Percentiles rank a stretch among this genome's conserved stretches.
Conservation (phyloP, 176 grass and related monocot species). For the Puccinellia tenuiflora region DNA sequence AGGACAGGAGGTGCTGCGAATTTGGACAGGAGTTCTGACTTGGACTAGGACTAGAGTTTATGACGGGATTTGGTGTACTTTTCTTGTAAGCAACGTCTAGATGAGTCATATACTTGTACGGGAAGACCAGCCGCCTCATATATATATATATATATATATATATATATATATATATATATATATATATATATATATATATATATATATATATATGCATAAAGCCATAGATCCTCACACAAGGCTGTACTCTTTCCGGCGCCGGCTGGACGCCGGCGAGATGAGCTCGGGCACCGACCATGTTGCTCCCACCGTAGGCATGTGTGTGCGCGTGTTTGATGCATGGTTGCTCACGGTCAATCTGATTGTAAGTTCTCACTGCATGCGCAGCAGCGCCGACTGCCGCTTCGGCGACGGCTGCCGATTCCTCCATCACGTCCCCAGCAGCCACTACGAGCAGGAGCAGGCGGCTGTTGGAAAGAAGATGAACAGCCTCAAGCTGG, state of each 20-base stretch:
- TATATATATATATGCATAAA: too few species aligned
- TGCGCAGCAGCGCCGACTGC: slow-evolving; percentile 55
- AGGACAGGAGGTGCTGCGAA: too few species aligned
- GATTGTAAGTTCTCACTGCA: neutral
- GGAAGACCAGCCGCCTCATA: too few species aligned
- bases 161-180: too few species aligned
- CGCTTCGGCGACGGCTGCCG: slow-evolving; percentile 75
- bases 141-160: too few species aligned
- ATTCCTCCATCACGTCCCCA: slow-evolving; percentile 65
- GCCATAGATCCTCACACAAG: neutral
- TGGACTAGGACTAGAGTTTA: too few species aligned
- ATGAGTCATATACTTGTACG: too few species aligned
- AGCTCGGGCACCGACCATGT: neutral
- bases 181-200: too few species aligned
- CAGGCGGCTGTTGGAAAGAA: slow-evolving; percentile 49
- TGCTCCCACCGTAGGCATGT: neutral
- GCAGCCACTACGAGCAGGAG: slow-evolving; percentile 22
- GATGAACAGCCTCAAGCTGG: slow-evolving; percentile 54
- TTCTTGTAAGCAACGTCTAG: too few species aligned
- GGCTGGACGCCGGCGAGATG: neutral
- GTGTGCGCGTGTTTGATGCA: too few species aligned
- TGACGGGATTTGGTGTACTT: too few species aligned
- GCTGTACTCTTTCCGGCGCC: neutral
- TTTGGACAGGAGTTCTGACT: too few species aligned
- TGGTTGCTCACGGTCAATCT: neutral